These are phyloP conservation scores for Bruguiera parviflora DNA, from an alignment of 345 rosid species.

Conservation along the genomic window DNA sequence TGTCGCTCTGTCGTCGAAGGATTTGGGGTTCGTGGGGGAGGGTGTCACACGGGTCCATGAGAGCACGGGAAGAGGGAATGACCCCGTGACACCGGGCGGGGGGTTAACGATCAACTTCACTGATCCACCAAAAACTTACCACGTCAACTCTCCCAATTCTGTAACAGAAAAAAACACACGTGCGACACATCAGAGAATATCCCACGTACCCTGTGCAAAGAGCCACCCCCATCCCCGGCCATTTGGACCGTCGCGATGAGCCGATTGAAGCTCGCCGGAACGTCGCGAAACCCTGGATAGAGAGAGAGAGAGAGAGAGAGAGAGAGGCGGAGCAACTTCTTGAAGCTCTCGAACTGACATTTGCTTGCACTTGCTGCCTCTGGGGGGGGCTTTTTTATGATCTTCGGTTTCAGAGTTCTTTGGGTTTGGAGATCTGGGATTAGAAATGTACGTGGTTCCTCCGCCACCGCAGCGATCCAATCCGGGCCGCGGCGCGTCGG, in stretches of 20 bases:
- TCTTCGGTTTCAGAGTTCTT: no score
- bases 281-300: constrained; percentile 1
- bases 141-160: background rate
- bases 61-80: no score
- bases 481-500: no score
- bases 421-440: background rate
- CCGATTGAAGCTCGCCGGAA: background rate
- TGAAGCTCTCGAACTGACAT: background rate
- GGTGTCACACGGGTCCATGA: no score
- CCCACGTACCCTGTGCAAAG: background rate
- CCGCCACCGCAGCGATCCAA: no score
- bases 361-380: background rate
- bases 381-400: background rate
- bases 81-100: no score
- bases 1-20: no score
- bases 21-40: no score
- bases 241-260: background rate
- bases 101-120: background rate
- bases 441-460: no score
- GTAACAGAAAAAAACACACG: background rate
- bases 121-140: background rate
- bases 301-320: no score
- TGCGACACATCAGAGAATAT: background rate
- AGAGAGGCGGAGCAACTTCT: background rate
- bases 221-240: no score